Base-by-base conservation (phyloP, 768 basidiomycete genomes). In the Amanita fuliginea region DNA sequence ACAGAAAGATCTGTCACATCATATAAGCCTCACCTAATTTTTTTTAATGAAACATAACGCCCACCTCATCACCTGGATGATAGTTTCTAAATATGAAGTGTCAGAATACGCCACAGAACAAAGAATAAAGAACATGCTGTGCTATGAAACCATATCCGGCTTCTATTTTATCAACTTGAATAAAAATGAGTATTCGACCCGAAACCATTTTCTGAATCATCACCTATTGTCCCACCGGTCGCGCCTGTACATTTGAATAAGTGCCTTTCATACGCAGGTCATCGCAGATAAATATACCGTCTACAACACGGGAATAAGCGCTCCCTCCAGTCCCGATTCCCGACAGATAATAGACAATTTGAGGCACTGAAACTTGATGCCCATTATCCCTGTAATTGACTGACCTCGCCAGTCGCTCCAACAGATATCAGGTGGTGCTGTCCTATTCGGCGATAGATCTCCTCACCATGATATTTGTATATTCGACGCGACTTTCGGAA, bases 141-240 rank as follows among this genome's bases (percentile, higher is more conserved):
- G 85, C 77, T 56, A 87, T 81, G 58, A 87, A 87, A n/a, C 75
- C 81, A 64, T 86, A 85, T 30, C 79, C 84, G 54, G 86, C 83
- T 63, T 86, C 80, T 2, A 87, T 81, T 57, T 87, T 86, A 51
- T 81, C 80, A 35, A 66, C 83, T 32, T 86, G 47, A 39, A 30
- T 34, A 26, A 14, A 8, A 16, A 40, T 52, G 21, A 49, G 42
- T 18, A 26, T 40, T 14, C 22, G 19, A 42, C n/a, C 36, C 28
- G 21, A 28, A n/a, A 30, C 56, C 54, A 19, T 36, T 42, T 28
- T 36, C 11, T 6, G 22, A 16, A 18, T 16, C 51, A 59, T 32
- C 59, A 82, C 84, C 81, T 54, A 87, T 63, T 35, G 75, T 72
- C 40, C 68, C 71, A 19, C 83, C 85, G 1, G 77, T 79, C n/a